Evolutionary conservation across 805 yeast species (phyloP), one percentile per base, ranked within the genome.

Genomic region (Torulaspora maleeae): DNA sequence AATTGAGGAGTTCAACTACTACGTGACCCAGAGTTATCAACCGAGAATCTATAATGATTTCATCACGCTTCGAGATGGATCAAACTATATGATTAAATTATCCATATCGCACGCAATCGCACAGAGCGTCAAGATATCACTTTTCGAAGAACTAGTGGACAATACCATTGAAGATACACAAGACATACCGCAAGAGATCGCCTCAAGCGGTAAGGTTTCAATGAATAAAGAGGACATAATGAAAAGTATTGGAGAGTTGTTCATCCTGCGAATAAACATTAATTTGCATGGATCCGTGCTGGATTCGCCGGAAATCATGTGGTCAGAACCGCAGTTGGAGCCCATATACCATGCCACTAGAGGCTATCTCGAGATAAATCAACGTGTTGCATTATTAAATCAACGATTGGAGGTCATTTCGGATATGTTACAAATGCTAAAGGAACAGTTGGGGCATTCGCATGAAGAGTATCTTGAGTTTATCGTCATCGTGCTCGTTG

Each of bases 271-370:
- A 50, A 86, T 86, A 37, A 86, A 86, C 62, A 86, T 86, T 49
- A 86, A 86, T 58, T 69, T 86, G 44, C 93, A 86, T 68, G 93
- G 93, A 0, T 83, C 91, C 0, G 95, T 93, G 22, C 72, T 93
- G 50, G 99, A 93, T 64, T 86, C 96, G 1, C 99, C 99, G 1
- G 99, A 93, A 65, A 78, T 93, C 47, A 89, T 93, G 96, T 93
- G 99, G 99, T 81, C 97, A 0, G 98, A 93, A 64, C 99, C 99
- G 1, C 96, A 90, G 60, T 72, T 93, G 50, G 99, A 93, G 63
- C 99, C 99, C 1, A 89, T 91, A 43, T 93, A 93, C 67, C 97
- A 90, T 65, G 97, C 98, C 0, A 89, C 95, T 2, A 79, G 98
- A 63, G 96, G 97, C 0, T 91, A 91, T 65, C 67, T 93, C 50